Evolutionary conservation across 495 filamentous ascomycete genomes (phyloP), one percentile per base, ranked within the genome.

Genomic region (Aeminium ludgeri): DNA sequence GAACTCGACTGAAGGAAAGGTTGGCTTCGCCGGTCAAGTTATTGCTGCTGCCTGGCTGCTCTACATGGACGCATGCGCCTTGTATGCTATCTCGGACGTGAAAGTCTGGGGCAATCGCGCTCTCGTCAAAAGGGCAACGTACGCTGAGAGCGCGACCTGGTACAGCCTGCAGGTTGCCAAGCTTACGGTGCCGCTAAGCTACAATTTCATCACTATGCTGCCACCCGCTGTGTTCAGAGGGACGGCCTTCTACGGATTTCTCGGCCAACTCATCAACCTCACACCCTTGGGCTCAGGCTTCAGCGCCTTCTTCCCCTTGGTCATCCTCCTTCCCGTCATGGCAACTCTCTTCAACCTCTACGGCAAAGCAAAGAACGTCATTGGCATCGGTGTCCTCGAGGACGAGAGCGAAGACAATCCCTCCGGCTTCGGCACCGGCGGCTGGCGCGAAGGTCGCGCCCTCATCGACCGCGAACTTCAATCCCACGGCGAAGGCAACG

Each of bases 61-160:
- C 19, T 97, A 95, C 64, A 95, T 96, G 87, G 80, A 73, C 55
- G 67, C 76, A 30, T 81, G 81, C 28, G 83, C 87, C 6, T 72
- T 96, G 32, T 78, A 75, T 41, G 84, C 83, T 28, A 73, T 97
- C 47, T 78, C 74, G 30, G 81, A 87, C 49, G 83, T 87, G 51
- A 87, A 87, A 52, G 81, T 94, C 20, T 97, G 89, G 89, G 78
- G 89, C 38, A 86, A 87, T 36, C 74, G 89, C 18, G 87, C 87
- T 1, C 65, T 97, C 12, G 87, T 96, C 30, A 77, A 72, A 34
- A 76, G 89, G 42, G 86, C 86, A 48, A 97, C 89, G 0, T 87
- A 87, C 38, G 76, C 74, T 27, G 87, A 93, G 56, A 82, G 77
- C 37, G 89, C 89, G 3, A 87, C 85, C 44, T 97, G 89, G 83